These are phyloP conservation scores for Candida namnaoensis DNA, from an alignment of 805 yeast genomes.

Conservation along the genomic window DNA sequence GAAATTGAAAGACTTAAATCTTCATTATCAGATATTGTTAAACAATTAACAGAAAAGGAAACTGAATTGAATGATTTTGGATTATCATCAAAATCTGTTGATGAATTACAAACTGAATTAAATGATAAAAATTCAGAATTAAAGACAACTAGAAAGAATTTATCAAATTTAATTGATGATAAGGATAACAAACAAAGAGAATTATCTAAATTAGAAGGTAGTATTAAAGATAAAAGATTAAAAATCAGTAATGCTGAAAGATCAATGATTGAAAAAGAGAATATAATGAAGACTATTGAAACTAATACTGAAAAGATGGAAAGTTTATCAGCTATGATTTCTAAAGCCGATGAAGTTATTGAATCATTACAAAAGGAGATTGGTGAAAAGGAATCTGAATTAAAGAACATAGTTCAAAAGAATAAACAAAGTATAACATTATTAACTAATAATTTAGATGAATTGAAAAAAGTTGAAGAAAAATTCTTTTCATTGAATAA, in stretches of 20 bases:
- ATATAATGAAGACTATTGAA: slow-evolving; percentile 27
- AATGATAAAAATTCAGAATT: slow-evolving; percentile 27
- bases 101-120: slow-evolving; percentile 38
- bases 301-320: slow-evolving; percentile 23
- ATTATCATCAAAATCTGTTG: slow-evolving; percentile 25
- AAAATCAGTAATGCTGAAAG: slow-evolving; percentile 44
- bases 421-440: not conserved
- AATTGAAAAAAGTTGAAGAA: slow-evolving; percentile 14
- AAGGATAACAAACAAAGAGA: slow-evolving; percentile 38
- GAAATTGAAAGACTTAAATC: slow-evolving; percentile 26
- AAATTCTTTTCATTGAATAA: slow-evolving; percentile 23
- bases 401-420: slow-evolving; percentile 9
- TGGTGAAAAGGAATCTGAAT: slow-evolving; percentile 3
- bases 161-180: slow-evolving; percentile 26
- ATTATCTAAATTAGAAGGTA: slow-evolving; percentile 34
- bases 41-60: slow-evolving; percentile 19
- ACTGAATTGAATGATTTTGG: slow-evolving; percentile 31
- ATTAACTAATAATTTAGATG: not conserved
- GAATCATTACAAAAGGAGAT: slow-evolving; percentile 14
- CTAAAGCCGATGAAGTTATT: slow-evolving; percentile 13
- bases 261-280: slow-evolving; percentile 36
- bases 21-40: slow-evolving; percentile 21
- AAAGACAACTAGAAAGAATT: slow-evolving; percentile 27
- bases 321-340: slow-evolving; percentile 9
- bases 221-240: slow-evolving; percentile 44